phyloP scores from a whole-genome alignment of 257 asterid genomes.

The Plantago ovata region DNA sequence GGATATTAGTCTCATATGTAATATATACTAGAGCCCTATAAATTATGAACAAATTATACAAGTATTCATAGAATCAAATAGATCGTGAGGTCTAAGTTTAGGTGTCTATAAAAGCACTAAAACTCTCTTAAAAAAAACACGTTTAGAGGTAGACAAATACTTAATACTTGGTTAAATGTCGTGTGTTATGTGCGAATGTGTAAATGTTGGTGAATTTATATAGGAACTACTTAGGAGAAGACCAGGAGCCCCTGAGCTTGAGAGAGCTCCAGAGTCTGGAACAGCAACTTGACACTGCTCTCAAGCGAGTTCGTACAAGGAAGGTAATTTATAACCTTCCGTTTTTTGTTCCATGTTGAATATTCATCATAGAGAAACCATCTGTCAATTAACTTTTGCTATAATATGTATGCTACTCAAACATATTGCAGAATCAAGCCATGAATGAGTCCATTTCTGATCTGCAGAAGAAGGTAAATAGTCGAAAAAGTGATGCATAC shows the following conservation, averaged over 20 bases:
- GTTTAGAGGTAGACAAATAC: not conserved
- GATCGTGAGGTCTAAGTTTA: no score
- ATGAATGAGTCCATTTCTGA: constrained; percentile 75
- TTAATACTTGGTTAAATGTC: not conserved
- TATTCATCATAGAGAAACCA: no score
- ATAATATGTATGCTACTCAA: not conserved
- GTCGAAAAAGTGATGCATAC: not conserved
- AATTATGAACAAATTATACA: no score
- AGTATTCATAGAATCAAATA: no score
- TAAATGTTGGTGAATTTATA: not conserved
- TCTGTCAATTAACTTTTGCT: not conserved
- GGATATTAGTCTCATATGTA: no score
- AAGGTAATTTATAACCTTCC: constrained; percentile 30
- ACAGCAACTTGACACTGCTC: constrained; percentile 64
- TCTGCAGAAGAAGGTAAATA: constrained; percentile 68
- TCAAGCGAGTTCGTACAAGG: constrained; percentile 59
- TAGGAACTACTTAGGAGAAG: constrained; percentile 72
- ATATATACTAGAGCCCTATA: no score
- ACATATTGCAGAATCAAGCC: constrained; percentile 60
- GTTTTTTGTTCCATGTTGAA: not conserved
- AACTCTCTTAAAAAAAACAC: no score
- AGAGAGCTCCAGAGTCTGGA: constrained; percentile 82
- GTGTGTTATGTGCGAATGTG: not conserved
- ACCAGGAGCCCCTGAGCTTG: constrained; percentile 56
- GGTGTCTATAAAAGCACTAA: no score